phyloP scores from a whole-genome alignment of 129 eudicot genomes.

The Logfia minima region DNA sequence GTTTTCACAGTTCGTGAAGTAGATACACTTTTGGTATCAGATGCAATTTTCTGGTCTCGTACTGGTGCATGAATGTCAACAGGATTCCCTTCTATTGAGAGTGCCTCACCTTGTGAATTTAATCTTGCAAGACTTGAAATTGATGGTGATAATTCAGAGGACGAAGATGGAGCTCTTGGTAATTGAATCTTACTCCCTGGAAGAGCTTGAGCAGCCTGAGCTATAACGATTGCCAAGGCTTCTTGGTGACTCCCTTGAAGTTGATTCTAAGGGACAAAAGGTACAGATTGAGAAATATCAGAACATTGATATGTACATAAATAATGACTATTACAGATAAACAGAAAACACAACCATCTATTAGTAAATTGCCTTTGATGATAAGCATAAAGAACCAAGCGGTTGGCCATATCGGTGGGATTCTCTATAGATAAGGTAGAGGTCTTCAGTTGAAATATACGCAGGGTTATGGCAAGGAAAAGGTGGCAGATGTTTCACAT shows the following conservation, averaged over 20 bases:
- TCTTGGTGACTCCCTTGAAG: conserved; percentile 52
- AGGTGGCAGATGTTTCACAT: neutral
- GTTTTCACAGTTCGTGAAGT: conserved; percentile 43
- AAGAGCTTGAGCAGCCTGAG: conserved; percentile 47
- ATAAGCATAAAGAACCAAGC: neutral
- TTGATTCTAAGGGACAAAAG: conserved; percentile 46
- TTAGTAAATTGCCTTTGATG: neutral
- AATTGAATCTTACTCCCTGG: conserved; percentile 27
- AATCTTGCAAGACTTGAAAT: conserved; percentile 39
- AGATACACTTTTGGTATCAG: conserved; percentile 31
- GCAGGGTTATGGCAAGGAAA: neutral
- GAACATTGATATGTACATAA: conserved; percentile 7
- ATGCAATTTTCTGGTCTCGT: conserved; percentile 32
- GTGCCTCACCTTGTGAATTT: conserved; percentile 34
- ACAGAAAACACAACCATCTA: neutral
- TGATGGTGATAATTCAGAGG: conserved; percentile 36
- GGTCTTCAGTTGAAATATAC: neutral
- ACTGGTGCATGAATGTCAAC: conserved; percentile 22
- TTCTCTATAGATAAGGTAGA: neutral
- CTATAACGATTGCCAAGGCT: conserved; percentile 47
- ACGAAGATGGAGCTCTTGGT: conserved; percentile 34
- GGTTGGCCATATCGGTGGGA: neutral
- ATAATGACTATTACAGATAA: neutral
- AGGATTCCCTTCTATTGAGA: conserved; percentile 23
- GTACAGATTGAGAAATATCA: conserved; percentile 4